Evolutionary conservation across 805 yeast species (phyloP), one percentile per base, ranked within the genome.

Genomic region (Priceomyces medius): DNA sequence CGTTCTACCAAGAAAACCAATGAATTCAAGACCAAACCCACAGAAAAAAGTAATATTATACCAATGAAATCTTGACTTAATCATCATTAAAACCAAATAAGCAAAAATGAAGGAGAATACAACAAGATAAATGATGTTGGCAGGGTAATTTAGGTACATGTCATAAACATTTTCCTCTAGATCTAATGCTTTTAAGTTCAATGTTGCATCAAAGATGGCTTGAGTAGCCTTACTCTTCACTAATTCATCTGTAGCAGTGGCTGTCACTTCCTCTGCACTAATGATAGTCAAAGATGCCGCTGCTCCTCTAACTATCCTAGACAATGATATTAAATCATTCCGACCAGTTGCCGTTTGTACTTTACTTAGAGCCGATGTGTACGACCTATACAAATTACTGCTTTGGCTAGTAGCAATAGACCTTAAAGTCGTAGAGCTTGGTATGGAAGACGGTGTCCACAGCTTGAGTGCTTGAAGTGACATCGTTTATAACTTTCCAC

Each of bases 1-100:
- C 1, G 65, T 54, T 44, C 75, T 55, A 3, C 73, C 72, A 40
- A 68, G 44, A 45, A 64, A 68, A 6, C 75, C 75, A 28, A 54
- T 42, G 34, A 63, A 58, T 49, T 69, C 70, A 20, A 68, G 53
- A 2, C 58, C 62, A 36, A 50, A 64, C 0, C 74, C 73, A 38
- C 58, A 51, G 37, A 64, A 47, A 42, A 68, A 69, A 2, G 70
- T 55, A 21, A 68, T 46, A 44, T 68, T 68, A 46, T 49, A 69
- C 73, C 73, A 69, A 41, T 59, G 61, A 47, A 64, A 68, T 39
- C 66, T 54, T 2, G 73, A 67, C 40, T 50, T 58, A 37, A 42
- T 38, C 2, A 55, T 8, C 72, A 68, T 65, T 8, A 45, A 45
- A 1, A 53, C 29, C 14, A 48, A 49, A 55, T 52, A 67, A 8